A percentile compares a stretch with the other conserved stretches of the same genome.
Conservation (phyloP, 2,329 filamentous ascomycete genomes). For the Diplodia scrobiculata region DNA sequence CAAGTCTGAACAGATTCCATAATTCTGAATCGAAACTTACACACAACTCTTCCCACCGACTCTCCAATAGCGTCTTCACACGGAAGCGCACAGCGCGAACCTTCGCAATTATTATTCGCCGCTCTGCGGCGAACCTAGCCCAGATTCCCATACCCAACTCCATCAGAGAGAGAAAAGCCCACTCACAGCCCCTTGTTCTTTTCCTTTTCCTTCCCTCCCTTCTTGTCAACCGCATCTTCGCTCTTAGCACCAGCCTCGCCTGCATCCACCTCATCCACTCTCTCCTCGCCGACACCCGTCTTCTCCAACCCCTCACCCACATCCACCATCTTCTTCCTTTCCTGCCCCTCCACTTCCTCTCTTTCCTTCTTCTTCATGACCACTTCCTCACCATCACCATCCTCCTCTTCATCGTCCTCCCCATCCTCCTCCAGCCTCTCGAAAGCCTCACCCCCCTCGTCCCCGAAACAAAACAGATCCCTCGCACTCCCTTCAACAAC, state of each 20-base stretch:
- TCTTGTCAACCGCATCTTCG: neutral
- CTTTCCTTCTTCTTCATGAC: neutral
- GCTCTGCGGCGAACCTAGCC: neutral
- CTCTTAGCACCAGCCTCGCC: neutral
- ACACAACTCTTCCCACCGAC: neutral
- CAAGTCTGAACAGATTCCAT: neutral
- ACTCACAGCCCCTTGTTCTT: constrained; percentile 15
- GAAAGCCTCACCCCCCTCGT: constrained; percentile 37
- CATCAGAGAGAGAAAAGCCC: neutral
- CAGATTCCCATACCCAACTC: neutral
- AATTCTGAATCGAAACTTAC: neutral
- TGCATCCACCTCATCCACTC: neutral
- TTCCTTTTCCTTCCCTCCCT: neutral
- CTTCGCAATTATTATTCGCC: neutral
- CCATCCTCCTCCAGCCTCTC: neutral
- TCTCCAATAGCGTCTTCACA: neutral
- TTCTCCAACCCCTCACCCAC: neutral
- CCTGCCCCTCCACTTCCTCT: neutral
- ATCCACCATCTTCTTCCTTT: neutral
- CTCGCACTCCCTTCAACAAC: constrained; percentile 48
- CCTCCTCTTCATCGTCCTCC: neutral
- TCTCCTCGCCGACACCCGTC: neutral
- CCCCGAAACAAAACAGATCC: constrained; percentile 67
- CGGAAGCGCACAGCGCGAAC: neutral
- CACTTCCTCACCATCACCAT: too few species aligned